A percentile compares a stretch with the other conserved stretches of the same genome.
phyloP scores from a whole-genome alignment of 192 early-diverging fungal species.

The Coemansia sp. region DNA sequence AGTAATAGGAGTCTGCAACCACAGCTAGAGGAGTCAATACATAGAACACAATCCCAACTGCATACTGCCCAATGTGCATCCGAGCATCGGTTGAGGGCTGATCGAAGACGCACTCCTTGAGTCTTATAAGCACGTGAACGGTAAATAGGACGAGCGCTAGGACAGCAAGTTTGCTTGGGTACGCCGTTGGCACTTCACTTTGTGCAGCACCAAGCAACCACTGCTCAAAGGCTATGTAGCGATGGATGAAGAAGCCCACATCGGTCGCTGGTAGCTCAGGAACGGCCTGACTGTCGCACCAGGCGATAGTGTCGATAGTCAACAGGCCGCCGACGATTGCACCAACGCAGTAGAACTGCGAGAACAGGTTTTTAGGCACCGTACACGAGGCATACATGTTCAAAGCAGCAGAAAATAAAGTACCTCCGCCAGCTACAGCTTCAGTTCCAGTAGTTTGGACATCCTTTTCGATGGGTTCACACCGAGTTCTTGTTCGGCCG shows the following conservation, averaged over 20 bases:
- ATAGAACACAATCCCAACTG: constrained; percentile 67
- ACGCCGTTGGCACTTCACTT: background rate
- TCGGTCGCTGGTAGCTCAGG: background rate
- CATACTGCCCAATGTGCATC: constrained; percentile 67
- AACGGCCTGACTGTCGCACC: background rate
- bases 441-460: background rate
- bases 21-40: constrained; percentile 39
- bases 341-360: constrained; percentile 42
- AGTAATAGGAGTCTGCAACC: constrained; percentile 25
- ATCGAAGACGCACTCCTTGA: constrained; percentile 35
- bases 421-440: background rate
- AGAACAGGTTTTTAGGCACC: constrained; percentile 40
- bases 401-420: background rate
- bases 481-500: constrained; percentile 31
- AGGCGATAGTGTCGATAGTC: constrained; percentile 21
- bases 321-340: constrained; percentile 14
- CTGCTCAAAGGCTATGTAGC: background rate
- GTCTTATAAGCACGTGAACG: constrained; percentile 31
- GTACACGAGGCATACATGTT: constrained; percentile 19
- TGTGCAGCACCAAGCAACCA: background rate
- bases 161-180: constrained; percentile 5
- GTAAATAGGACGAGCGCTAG: constrained; percentile 31
- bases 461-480: background rate
- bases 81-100: constrained; percentile 35
- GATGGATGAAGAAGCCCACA: background rate